Conservation (phyloP, 176 grass and related monocot species). For the Tuctoria greenei region DNA sequence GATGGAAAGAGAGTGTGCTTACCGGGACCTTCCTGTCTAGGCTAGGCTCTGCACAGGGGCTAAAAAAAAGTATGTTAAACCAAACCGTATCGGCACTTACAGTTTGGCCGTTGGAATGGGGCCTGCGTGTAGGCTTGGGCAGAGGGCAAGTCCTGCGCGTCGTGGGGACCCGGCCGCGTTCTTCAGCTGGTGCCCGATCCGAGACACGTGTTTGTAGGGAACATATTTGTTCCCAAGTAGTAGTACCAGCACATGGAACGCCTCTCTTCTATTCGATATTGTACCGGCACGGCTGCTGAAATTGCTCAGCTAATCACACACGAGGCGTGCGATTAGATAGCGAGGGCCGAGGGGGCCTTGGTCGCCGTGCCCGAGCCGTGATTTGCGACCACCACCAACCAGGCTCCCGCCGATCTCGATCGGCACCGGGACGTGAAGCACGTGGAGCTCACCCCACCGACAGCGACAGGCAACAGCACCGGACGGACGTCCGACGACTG, state of each 20-base stretch:
- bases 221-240: constrained; percentile 12
- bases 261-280: background rate
- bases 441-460: background rate
- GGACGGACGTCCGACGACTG: background rate
- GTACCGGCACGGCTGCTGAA: background rate
- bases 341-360: background rate
- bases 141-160: background rate
- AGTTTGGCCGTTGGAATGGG: constrained; percentile 19
- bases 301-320: no score
- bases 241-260: background rate
- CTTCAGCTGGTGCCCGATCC: constrained; percentile 1
- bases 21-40: background rate
- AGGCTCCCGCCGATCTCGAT: background rate
- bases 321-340: no score
- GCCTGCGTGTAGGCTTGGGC: constrained; percentile 7
- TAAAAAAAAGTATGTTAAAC: background rate
- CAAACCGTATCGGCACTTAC: constrained; percentile 12
- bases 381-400: background rate
- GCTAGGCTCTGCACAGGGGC: no score
- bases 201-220: constrained; percentile 6
- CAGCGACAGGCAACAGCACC: no score
- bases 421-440: background rate
- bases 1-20: background rate
- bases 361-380: background rate
- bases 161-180: background rate